Conservation (phyloP, 352 stramenopile genomes). For the Globisporangium okanoganense region DNA sequence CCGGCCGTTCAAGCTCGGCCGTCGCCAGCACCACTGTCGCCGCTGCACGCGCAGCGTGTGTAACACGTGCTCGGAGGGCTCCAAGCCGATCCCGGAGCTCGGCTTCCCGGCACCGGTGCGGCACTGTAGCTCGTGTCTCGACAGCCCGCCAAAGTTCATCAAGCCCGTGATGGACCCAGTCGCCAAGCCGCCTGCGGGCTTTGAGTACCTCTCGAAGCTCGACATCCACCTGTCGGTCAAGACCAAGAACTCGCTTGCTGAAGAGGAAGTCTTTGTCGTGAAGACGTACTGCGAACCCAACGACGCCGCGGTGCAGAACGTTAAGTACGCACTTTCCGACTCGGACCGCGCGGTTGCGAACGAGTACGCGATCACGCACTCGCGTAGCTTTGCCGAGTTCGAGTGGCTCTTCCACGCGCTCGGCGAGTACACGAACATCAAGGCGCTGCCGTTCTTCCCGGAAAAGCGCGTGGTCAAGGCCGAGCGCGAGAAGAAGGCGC, state of each 20-base stretch:
- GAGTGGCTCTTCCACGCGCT: constrained; percentile 78
- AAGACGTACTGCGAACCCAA: constrained; percentile 83
- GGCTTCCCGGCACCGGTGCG: constrained; percentile 73
- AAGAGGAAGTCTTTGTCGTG: constrained; percentile 63
- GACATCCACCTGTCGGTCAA: constrained; percentile 70
- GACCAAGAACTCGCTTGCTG: constrained; percentile 33
- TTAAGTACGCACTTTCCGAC: constrained; percentile 50
- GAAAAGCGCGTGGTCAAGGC: constrained; percentile 52
- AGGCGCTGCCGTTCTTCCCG: constrained; percentile 76
- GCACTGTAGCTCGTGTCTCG: constrained; percentile 80
- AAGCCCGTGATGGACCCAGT: constrained; percentile 75
- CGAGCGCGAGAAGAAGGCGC: constrained; percentile 50
- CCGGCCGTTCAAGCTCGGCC: constrained; percentile 80
- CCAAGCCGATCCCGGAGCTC: constrained; percentile 80
- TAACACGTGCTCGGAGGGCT: constrained; percentile 79
- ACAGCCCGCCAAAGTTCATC: constrained; percentile 74
- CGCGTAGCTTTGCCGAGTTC: constrained; percentile 74
- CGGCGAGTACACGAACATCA: constrained; percentile 75
- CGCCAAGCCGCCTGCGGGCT: constrained; percentile 69
- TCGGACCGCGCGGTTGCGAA: constrained; percentile 65
- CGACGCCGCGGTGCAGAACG: constrained; percentile 43
- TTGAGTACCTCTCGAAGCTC: constrained; percentile 83
- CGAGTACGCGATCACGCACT: constrained; percentile 73
- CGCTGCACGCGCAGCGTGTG: constrained; percentile 83
- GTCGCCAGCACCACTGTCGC: constrained; percentile 80